These are phyloP conservation scores for Dendrocalamus sinicus DNA, from an alignment of 176 grass and related monocot species.

Conservation along the genomic window DNA sequence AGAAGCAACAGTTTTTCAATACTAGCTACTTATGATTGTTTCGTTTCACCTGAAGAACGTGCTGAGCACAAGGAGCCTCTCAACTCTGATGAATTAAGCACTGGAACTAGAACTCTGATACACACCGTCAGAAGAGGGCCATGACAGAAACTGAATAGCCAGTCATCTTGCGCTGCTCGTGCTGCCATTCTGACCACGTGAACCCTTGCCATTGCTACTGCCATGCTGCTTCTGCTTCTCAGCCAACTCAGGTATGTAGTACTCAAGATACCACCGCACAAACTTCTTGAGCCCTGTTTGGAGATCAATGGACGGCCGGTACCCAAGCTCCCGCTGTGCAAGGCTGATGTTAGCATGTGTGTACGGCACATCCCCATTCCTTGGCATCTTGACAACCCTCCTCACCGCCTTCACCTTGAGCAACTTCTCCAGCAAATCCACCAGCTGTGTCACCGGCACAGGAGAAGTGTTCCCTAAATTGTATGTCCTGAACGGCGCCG, in stretches of 20 bases:
- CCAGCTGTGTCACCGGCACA: constrained; percentile 72
- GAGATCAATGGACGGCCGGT: constrained; percentile 76
- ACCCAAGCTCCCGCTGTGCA: constrained; percentile 74
- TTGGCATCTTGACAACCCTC: constrained; percentile 83
- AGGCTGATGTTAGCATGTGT: constrained; percentile 89
- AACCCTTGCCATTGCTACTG: constrained; percentile 51
- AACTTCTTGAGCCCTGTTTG: constrained; percentile 83
- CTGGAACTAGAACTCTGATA: constrained; percentile 49
- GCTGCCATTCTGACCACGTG: constrained; percentile 43
- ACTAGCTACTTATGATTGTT: constrained; percentile 45
- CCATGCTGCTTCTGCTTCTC: constrained; percentile 58
- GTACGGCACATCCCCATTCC: constrained; percentile 84
- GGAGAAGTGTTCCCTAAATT: constrained; percentile 87
- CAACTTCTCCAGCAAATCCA: constrained; percentile 85
- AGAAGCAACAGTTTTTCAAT: constrained; percentile 40
- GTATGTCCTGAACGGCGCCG: constrained; percentile 71
- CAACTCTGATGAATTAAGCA: constrained; percentile 53
- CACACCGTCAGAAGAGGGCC: constrained; percentile 49
- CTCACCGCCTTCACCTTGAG: constrained; percentile 77
- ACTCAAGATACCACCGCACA: constrained; percentile 83
- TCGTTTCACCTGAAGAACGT: constrained; percentile 40
- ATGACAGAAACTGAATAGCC: constrained; percentile 22
- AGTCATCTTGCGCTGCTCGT: constrained; percentile 55
- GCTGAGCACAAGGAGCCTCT: constrained; percentile 51
- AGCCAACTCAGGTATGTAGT: constrained; percentile 61